A percentile compares a stretch with the other conserved stretches of the same genome.
Evolutionary conservation across 2,329 filamentous ascomycete species (phyloP).

Genomic region (Colletotrichum chlorophyti): DNA sequence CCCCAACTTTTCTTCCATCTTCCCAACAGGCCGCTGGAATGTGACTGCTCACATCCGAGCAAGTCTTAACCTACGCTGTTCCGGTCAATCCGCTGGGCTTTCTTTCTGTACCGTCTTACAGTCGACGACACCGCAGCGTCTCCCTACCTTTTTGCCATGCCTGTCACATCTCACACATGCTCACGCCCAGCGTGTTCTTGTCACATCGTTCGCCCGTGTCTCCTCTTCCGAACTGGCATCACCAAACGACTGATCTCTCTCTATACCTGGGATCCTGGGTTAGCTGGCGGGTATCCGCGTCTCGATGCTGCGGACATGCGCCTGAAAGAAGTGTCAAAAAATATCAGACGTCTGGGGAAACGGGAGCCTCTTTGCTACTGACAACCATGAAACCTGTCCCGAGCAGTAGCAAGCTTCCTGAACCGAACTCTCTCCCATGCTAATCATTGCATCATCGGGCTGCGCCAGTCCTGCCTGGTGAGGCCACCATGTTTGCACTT

Average conservation of each 20-base stretch:
- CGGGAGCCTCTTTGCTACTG: constrained; percentile 18
- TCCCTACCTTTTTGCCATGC: neutral
- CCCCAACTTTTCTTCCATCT: constrained; percentile 1
- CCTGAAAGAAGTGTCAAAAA: constrained; percentile 16
- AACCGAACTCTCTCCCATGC: neutral
- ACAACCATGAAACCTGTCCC: constrained; percentile 10
- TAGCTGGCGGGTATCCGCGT: constrained; percentile 8
- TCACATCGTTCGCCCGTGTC: neutral
- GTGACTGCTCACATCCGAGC: constrained; percentile 26
- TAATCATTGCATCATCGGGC: constrained; percentile 20
- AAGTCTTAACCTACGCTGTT: constrained; percentile 12
- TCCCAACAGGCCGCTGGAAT: constrained; percentile 4
- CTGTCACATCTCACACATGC: no score
- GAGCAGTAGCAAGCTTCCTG: neutral
- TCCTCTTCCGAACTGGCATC: no score
- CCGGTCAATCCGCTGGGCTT: constrained; percentile 3
- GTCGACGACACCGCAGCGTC: neutral
- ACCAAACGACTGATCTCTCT: no score
- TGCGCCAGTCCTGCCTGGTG: no score
- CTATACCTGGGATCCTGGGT: neutral
- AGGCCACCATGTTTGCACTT: constrained; percentile 24
- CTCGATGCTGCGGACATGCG: neutral
- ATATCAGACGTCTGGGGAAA: constrained; percentile 29
- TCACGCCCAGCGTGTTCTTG: no score
- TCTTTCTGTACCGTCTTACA: constrained; percentile 8